Base-by-base conservation (phyloP, 1,284 basidiomycete species). In the Tilletiopsis washingtonensis region DNA sequence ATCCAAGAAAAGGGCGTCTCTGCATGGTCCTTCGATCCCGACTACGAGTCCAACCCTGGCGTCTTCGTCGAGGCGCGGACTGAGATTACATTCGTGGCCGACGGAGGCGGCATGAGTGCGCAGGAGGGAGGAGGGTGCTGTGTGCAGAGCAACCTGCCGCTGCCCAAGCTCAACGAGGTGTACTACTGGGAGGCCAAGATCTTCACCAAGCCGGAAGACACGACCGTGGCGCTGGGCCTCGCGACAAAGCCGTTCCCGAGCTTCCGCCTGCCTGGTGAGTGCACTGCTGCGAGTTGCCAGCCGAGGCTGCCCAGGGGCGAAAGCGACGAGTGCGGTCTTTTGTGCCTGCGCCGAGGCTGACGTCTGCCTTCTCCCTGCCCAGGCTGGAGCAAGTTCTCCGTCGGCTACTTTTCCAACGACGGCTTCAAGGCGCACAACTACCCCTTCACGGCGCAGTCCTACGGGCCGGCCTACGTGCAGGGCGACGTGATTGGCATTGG, bases 391-490 rank as follows among this genome's bases (percentile, higher is more conserved):
- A 84, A 85, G 57, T 84, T 86, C 74, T 97, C 91, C n/a, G 83
- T 97, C 47, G 93, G 88, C 45, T 98, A 96, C 74, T 90, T 93
- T 67, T 91, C 90, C 11, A 64, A 74, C 15, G 91, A 86, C 68
- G 94, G 94, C 45, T 93, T 94, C 78, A 96, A 94, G 75, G 91
- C 87, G 21, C 86, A 94, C 78, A 96, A 97, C 73, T 96, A 87
- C 74, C 94, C 94, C 0, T 98, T 98, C 75, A 88, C 88, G 11
- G 80, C 87, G 0, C 77, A 84, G 4, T 82, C 89, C 1, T 93
- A 91, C 69, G 91, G 91, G 3, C 83, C 89, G 2, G 74, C 80
- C 0, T 79, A 97, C 46, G 86, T 87, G 58, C 91, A 97, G 73
- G 93, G 94, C 24, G 71, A 73, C 40, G 71, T 73, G 11, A 64